These are phyloP conservation scores for Tothia fuscella DNA, from an alignment of 2,329 filamentous ascomycete genomes.

Conservation along the genomic window DNA sequence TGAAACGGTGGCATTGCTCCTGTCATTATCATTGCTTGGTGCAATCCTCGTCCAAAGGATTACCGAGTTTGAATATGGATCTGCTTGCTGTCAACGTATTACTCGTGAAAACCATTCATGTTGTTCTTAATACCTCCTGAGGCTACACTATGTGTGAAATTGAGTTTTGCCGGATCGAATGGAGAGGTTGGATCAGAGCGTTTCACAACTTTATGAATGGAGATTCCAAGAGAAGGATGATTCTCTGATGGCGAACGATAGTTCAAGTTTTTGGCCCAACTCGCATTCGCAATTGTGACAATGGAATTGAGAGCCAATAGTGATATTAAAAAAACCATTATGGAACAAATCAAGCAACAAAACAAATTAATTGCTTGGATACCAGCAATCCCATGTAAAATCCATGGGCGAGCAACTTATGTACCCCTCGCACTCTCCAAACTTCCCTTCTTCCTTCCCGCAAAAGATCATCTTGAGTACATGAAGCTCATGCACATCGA, in stretches of 20 bases:
- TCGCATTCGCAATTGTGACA: conserved; percentile 17
- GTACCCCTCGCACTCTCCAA: no score
- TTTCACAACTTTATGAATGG: conserved; percentile 49
- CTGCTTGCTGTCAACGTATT: conserved; percentile 13
- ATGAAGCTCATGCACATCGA: no score
- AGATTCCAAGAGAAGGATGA: conserved; percentile 51
- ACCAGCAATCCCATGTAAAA: no score
- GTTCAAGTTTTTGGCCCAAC: conserved; percentile 44
- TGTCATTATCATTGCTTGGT: conserved; percentile 28
- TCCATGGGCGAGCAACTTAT: no score
- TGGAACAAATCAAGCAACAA: no score
- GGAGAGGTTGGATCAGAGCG: conserved; percentile 36
- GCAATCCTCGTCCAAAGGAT: conserved; percentile 31
- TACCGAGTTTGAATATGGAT: conserved; percentile 32
- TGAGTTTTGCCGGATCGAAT: conserved; percentile 36
- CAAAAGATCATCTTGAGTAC: no score
- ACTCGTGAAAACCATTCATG: background rate
- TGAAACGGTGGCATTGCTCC: conserved; percentile 39
- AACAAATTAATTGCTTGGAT: no score
- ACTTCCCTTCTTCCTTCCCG: no score
- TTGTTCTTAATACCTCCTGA: conserved; percentile 18
- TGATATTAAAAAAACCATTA: background rate
- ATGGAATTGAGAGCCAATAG: conserved; percentile 9
- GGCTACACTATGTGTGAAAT: conserved; percentile 51
- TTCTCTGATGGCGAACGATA: conserved; percentile 55